Evolutionary conservation across 495 filamentous ascomycete species (phyloP).

Genomic region (Penicillium longicatenatum): DNA sequence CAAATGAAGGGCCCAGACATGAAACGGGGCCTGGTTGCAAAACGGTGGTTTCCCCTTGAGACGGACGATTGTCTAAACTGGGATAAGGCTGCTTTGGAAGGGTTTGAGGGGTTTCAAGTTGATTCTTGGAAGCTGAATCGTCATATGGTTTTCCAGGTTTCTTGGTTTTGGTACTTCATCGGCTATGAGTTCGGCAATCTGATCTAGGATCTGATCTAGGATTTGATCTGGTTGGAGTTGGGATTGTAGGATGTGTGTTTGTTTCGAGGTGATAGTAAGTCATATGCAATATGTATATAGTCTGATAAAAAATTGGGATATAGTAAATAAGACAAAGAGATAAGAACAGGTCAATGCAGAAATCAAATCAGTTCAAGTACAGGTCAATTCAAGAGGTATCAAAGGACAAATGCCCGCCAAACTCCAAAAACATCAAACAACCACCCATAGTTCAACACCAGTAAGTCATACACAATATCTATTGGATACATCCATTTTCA

Average conservation of each 20-base stretch:
- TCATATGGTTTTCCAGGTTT: no score
- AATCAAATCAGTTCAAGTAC: neutral
- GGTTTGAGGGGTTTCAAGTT: neutral
- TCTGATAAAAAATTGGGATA: no score
- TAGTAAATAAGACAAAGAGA: neutral
- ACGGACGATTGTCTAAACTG: neutral
- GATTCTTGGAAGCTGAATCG: neutral
- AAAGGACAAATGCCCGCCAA: slow-evolving; percentile 1
- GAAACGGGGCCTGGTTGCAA: neutral
- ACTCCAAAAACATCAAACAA: slow-evolving; percentile 1
- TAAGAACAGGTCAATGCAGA: neutral
- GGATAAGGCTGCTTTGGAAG: neutral
- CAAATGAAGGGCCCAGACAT: neutral
- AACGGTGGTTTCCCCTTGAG: neutral
- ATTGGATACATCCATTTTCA: slow-evolving; percentile 20
- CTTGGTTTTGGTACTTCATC: no score
- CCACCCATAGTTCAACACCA: slow-evolving; percentile 16
- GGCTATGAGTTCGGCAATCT: no score
- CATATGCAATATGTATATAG: no score
- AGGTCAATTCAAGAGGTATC: slow-evolving; percentile 9
- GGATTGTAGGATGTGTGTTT: no score
- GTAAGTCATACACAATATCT: slow-evolving; percentile 22
- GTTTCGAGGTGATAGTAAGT: no score
- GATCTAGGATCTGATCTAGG: no score
- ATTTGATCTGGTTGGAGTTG: no score